Conservation (phyloP, 768 basidiomycete species). For the Grammothele lineata region DNA sequence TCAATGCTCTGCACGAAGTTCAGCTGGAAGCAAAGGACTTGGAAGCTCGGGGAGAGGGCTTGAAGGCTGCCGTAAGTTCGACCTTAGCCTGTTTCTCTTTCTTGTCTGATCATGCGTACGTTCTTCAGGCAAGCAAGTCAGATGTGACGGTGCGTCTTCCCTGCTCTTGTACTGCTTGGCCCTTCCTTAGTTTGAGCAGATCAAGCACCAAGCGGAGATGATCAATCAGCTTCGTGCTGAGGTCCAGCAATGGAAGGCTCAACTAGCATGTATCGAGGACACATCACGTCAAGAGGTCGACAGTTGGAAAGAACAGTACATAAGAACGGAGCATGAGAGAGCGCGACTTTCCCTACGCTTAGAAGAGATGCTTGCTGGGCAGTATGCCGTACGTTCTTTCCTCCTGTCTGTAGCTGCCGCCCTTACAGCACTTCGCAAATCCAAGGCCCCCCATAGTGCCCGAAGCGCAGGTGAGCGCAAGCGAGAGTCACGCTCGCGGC, state of each 20-base stretch:
- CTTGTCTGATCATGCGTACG: too few relatives aligned
- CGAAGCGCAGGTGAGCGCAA: not conserved
- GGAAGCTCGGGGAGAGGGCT: slow-evolving; percentile 38
- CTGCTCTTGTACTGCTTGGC: too few relatives aligned
- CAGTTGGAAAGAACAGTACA: slow-evolving; percentile 80
- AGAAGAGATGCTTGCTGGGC: slow-evolving; percentile 54
- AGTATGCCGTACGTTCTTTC: slow-evolving; percentile 25
- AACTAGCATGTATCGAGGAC: slow-evolving; percentile 45
- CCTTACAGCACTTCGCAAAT: slow-evolving; percentile 3
- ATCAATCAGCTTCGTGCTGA: slow-evolving; percentile 62
- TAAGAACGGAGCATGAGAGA: slow-evolving; percentile 68
- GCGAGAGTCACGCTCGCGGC: not conserved
- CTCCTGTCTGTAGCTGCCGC: not conserved
- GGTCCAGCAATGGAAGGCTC: slow-evolving; percentile 68
- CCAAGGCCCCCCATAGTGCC: not conserved
- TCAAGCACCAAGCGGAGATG: slow-evolving; percentile 55
- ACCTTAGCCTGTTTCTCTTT: too few relatives aligned
- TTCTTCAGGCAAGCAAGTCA: slow-evolving; percentile 55
- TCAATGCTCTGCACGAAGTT: slow-evolving; percentile 41
- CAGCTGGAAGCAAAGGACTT: slow-evolving; percentile 44
- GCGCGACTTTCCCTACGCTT: slow-evolving; percentile 51
- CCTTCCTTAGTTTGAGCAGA: too few relatives aligned
- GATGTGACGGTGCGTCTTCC: slow-evolving; percentile 50
- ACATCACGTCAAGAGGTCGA: slow-evolving; percentile 44
- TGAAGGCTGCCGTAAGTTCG: slow-evolving; percentile 46